Percentiles rank a stretch among this genome's conserved stretches.
Conservation (phyloP, 2,329 filamentous ascomycete genomes). For the Penicillium sp. region DNA sequence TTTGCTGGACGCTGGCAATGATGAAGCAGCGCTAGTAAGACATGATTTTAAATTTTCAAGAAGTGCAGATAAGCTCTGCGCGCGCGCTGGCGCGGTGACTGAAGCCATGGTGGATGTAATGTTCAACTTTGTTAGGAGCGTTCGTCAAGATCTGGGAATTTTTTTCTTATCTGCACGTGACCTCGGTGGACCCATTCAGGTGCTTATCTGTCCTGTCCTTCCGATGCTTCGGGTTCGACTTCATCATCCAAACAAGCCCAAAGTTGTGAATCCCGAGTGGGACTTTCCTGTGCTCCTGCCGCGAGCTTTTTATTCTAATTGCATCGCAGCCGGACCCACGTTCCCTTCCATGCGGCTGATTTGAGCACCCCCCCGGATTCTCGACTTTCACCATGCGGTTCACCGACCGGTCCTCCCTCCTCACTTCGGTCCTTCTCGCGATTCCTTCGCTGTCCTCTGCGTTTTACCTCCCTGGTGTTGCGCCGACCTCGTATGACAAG, state of each 20-base stretch:
- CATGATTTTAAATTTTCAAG: conserved; percentile 37
- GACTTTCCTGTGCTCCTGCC: background rate
- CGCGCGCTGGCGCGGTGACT: conserved; percentile 21
- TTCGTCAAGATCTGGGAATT: conserved; percentile 1
- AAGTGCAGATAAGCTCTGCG: conserved; percentile 28
- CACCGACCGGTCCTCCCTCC: conserved; percentile 27
- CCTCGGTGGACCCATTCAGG: background rate
- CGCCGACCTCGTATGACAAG: conserved; percentile 83
- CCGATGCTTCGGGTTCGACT: background rate
- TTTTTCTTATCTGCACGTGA: conserved; percentile 14
- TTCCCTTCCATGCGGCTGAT: conserved; percentile 11
- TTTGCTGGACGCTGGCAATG: conserved; percentile 33
- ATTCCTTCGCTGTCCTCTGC: conserved; percentile 52
- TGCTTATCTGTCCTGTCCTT: conserved; percentile 3
- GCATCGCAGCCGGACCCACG: background rate
- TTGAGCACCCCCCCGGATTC: conserved; percentile 16
- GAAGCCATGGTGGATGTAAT: conserved; percentile 24
- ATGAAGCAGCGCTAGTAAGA: conserved; percentile 33
- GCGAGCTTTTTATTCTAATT: background rate
- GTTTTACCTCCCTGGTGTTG: conserved; percentile 95
- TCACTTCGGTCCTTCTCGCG: conserved; percentile 32
- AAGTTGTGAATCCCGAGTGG: background rate
- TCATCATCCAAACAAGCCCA: background rate
- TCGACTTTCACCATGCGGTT: conserved; percentile 36
- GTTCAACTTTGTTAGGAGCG: background rate